phyloP scores from a whole-genome alignment of 2,329 filamentous ascomycete genomes.

The Setomelanomma holmii region DNA sequence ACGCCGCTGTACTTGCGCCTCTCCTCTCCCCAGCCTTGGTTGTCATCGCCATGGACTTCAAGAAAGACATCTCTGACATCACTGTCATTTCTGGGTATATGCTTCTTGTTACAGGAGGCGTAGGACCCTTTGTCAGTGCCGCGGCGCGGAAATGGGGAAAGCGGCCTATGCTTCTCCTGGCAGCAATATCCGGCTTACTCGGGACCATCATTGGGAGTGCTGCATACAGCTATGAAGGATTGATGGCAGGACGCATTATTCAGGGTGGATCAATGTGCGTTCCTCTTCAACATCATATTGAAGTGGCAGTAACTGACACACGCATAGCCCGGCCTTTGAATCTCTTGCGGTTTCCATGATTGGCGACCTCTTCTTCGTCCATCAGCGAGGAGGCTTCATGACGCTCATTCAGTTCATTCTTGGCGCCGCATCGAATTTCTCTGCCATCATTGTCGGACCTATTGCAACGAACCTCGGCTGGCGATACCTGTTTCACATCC shows the following conservation, averaged over 20 bases:
- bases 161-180: conserved; percentile 39
- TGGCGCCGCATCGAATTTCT: conserved; percentile 45
- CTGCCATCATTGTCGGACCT: conserved; percentile 45
- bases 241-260: conserved; percentile 42
- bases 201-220: conserved; percentile 39
- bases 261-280: conserved; percentile 37
- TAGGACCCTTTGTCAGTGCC: conserved; percentile 44
- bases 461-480: conserved; percentile 46
- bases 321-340: conserved; percentile 45
- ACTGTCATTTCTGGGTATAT: conserved; percentile 49
- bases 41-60: conserved; percentile 40
- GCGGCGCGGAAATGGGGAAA: conserved; percentile 45
- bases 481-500: conserved; percentile 56
- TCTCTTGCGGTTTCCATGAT: conserved; percentile 45
- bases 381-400: conserved; percentile 44
- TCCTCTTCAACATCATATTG: conserved; percentile 16
- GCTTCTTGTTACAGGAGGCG: conserved; percentile 42
- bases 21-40: conserved; percentile 47
- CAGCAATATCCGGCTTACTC: conserved; percentile 37
- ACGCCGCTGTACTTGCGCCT: conserved; percentile 41
- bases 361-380: conserved; percentile 47
- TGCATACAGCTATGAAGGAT: conserved; percentile 35
- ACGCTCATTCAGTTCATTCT: conserved; percentile 47
- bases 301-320: too few species aligned
- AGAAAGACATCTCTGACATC: conserved; percentile 36